Percentiles rank a stretch among this genome's conserved stretches.
These are phyloP conservation scores for Neocucurbitaria cava DNA, from an alignment of 2,329 filamentous ascomycete species.

Conservation along the genomic window DNA sequence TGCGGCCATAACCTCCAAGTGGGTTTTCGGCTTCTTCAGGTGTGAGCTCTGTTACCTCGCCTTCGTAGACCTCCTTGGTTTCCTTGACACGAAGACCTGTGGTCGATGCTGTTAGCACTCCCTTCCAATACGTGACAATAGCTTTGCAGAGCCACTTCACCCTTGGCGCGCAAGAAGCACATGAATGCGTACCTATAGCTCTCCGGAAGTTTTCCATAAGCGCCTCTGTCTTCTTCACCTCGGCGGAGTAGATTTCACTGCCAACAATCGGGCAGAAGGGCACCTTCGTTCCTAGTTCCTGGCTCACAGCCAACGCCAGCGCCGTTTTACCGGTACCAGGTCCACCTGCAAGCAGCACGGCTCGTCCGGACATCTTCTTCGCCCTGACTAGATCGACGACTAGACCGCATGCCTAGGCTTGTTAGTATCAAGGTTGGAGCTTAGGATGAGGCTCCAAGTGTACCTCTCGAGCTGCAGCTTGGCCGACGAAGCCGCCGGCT, in stretches of 20 bases:
- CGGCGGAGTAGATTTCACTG: conserved; percentile 96
- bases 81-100: conserved; percentile 87
- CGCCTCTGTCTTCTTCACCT: conserved; percentile 99
- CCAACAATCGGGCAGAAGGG: conserved; percentile 98
- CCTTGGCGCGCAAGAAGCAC: neutral
- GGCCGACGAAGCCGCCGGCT: conserved; percentile 80
- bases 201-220: conserved; percentile 99
- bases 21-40: conserved; percentile 99
- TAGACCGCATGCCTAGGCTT: conserved; percentile 80
- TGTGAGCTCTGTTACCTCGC: conserved; percentile 96
- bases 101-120: conserved; percentile 8
- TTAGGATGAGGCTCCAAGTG: conserved; percentile 17
- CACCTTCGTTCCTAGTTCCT: conserved; percentile 97
- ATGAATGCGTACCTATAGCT: conserved; percentile 75
- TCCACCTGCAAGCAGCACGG: conserved; percentile 90
- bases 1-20: conserved; percentile 94
- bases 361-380: conserved; percentile 97
- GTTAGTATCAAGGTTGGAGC: conserved; percentile 15
- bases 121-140: neutral
- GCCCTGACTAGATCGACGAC: conserved; percentile 94
- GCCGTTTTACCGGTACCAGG: conserved; percentile 96
- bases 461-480: conserved; percentile 87
- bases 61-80: conserved; percentile 99
- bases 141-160: neutral
- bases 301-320: conserved; percentile 91